A percentile compares a stretch with the other conserved stretches of the same genome.
Evolutionary conservation across 78 protist genomes (phyloP).

Genomic region (Guillardia theta): DNA sequence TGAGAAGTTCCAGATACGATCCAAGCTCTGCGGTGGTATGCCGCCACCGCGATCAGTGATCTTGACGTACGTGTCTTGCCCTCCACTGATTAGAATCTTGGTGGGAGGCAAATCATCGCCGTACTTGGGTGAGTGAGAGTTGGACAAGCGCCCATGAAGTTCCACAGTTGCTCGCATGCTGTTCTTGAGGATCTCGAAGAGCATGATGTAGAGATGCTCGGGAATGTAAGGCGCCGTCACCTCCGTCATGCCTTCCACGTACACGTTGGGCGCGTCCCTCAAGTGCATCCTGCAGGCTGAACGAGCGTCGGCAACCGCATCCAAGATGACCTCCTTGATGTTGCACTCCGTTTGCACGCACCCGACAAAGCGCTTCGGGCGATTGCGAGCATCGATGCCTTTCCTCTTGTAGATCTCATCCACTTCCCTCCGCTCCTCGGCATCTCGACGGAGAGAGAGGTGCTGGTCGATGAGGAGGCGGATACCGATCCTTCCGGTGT

Average conservation of each 20-base stretch:
- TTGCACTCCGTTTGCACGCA: not conserved
- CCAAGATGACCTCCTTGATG: not conserved
- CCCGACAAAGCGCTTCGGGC: not conserved
- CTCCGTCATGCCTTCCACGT: not conserved
- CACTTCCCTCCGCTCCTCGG: not conserved
- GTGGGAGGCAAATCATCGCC: not conserved
- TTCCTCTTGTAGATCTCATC: not conserved
- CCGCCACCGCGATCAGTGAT: conserved; percentile 20
- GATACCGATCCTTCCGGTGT: not conserved
- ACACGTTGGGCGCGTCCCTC: not conserved
- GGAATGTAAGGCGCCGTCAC: not conserved
- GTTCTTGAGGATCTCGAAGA: conserved; percentile 19
- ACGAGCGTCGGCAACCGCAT: not conserved
- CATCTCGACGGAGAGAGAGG: not conserved
- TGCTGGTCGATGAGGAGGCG: conserved; percentile 21
- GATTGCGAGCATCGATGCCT: too few relatives aligned
- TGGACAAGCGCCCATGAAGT: not conserved
- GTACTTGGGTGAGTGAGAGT: not conserved
- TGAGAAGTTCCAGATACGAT: not conserved
- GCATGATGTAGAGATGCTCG: conserved; percentile 12
- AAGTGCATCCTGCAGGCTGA: not conserved
- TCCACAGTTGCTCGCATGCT: not conserved
- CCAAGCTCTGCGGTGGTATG: not conserved
- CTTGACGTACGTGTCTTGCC: not conserved
- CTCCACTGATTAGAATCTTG: not conserved